Base-by-base conservation (phyloP, 176 grass and related monocot genomes). In the Musa acuminata region DNA sequence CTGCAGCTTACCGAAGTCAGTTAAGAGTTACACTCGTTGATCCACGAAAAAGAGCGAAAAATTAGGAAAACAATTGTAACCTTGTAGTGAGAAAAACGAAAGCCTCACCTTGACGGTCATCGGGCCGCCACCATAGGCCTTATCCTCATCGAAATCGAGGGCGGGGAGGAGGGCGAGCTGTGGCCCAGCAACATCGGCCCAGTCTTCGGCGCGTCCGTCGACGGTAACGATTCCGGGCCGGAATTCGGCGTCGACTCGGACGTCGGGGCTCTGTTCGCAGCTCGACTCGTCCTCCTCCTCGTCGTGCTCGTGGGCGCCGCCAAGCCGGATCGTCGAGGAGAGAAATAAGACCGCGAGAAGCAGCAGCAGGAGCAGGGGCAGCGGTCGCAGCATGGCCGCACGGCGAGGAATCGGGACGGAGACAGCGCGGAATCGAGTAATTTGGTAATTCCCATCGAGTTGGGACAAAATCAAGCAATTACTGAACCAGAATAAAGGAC, bases 61-160 rank as follows among this genome's bases (percentile, higher is more conserved):
- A 35, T 35, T 35, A 35, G 29, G 29, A 35, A 35, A 35, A 35
- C 29, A 4, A 35, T 35, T 4, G 29, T 35, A 35, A 35, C 29
- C 29, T 35, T 35, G 3, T 35, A 2, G 29, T 35, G 29, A 35
- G 29, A 35, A 35, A 35, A 35, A 35, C 29, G 29, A 35, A 35
- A 35, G 3, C 29, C 62, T 60, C 64, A 98, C 95, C 86, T 91
- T 94, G 23, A 98, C 86, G 16, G 86, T 83, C 52, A 98, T 78
- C 79, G 84, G 83, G 58, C 90, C 90, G 64, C 84, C 86, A 27
- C 82, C 53, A 75, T 98, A 98, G 70, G 84, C 90, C 69, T 91
- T 91, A 73, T 98, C 95, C 11, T 98, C 83, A 51, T 94, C 90
- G 73, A 84, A 86, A 76, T 98, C 90, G n/a, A 98, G 90, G 22